These are phyloP conservation scores for Thinopyrum elongatum DNA, from an alignment of 176 grass and related monocot species.

Conservation along the genomic window DNA sequence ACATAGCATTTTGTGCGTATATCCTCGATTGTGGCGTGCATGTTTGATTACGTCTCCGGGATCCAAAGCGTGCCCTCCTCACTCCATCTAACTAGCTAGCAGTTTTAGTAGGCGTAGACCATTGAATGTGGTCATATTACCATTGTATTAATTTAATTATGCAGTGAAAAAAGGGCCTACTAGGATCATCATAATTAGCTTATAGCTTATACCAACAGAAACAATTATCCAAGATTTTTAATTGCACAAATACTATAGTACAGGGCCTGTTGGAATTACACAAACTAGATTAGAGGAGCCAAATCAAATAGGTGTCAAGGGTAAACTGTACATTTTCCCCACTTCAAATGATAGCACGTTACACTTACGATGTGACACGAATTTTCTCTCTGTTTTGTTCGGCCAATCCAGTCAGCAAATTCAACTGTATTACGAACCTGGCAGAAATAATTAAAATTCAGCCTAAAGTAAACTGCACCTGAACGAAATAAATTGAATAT, in stretches of 20 bases:
- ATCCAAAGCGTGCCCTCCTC: background rate
- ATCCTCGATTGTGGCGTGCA: background rate
- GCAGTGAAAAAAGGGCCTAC: background rate
- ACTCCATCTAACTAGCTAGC: background rate
- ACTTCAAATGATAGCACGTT: background rate
- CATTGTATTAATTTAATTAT: conserved; percentile 3
- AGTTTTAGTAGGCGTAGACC: background rate
- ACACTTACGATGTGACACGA: conserved; percentile 74
- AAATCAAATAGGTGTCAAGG: background rate
- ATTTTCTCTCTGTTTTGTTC: conserved; percentile 97
- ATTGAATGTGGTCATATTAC: background rate
- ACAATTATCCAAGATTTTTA: background rate
- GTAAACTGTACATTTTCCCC: background rate
- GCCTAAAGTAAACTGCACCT: conserved; percentile 16
- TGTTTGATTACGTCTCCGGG: background rate
- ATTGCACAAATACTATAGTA: conserved; percentile 3
- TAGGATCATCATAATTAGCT: background rate
- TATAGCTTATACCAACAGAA: conserved; percentile 12
- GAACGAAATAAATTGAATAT: background rate
- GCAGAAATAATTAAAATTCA: conserved; percentile 29
- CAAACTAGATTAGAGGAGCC: background rate
- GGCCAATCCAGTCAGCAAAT: conserved; percentile 99
- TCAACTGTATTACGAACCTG: conserved; percentile 94
- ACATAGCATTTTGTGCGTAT: background rate
- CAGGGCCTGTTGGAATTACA: background rate